A percentile compares a stretch with the other conserved stretches of the same genome.
These are phyloP conservation scores for Trypanosoma platydactyli DNA, from an alignment of 208 protist species.

Conservation along the genomic window DNA sequence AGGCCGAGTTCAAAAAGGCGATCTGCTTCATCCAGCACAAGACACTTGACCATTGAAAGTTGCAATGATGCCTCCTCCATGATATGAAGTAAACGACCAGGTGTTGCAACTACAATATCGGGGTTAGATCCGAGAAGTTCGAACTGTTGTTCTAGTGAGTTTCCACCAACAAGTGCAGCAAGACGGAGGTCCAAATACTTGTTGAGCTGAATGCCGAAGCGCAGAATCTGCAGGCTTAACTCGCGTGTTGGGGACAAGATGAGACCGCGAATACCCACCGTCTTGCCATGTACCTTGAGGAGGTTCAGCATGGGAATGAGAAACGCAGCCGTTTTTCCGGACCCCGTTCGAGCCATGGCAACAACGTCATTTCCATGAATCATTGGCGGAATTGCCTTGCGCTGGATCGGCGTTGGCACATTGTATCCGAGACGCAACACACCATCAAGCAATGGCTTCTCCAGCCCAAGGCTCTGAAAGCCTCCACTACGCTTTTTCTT, in stretches of 20 bases:
- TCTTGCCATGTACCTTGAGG: constrained; percentile 88
- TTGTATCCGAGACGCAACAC: constrained; percentile 96
- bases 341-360: constrained; percentile 99
- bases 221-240: constrained; percentile 97
- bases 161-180: constrained; percentile 96
- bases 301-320: constrained; percentile 97
- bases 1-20: constrained; percentile 98
- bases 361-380: constrained; percentile 97
- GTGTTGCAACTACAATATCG: constrained; percentile 99
- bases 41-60: constrained; percentile 89
- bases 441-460: constrained; percentile 89
- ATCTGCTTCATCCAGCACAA: constrained; percentile 99
- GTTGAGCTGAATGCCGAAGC: constrained; percentile 94
- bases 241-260: constrained; percentile 99
- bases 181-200: constrained; percentile 93
- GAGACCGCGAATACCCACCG: constrained; percentile 95
- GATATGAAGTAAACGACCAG: constrained; percentile 98
- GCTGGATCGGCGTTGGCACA: constrained; percentile 99
- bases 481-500: constrained; percentile 88
- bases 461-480: constrained; percentile 90
- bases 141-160: constrained; percentile 97
- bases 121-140: constrained; percentile 95
- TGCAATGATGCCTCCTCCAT: constrained; percentile 94
- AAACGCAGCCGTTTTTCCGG: constrained; percentile 99
- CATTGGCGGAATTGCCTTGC: constrained; percentile 95